Evolutionary conservation across 345 rosid species (phyloP), one percentile per base, ranked within the genome.

Genomic region (Lenwebbia sp.): DNA sequence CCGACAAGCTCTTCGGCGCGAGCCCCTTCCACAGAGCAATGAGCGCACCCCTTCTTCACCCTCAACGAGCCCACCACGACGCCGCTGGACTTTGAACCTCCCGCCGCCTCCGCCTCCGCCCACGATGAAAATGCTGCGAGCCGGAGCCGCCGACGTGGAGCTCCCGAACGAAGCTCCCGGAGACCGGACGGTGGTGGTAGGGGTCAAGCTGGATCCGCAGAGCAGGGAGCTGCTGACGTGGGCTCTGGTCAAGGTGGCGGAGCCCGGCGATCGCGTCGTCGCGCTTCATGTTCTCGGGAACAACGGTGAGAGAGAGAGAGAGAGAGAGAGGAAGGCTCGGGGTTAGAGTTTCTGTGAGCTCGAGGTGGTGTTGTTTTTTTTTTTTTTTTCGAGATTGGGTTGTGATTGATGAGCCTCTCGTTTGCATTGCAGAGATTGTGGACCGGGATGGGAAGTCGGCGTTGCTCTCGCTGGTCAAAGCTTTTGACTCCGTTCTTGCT

Each of bases 151-250:
- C 33, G 89, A 86, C 75, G 89, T 41, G 54, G 89, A 62, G 84
- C 90, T 83, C 49, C 87, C 89, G 13, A 86, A 57, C 85, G 85
- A 11, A 17, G 87, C 85, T 88, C 89, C 88, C 87, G 90, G 87
- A 58, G 90, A 87, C 82, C 92, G 89, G 82, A 94, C 94, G 85
- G 93, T 97, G 89, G 93, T 96, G 76, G 99, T 97, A 53, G 99
- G 98, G 21, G 92, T 97, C 86, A 96, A 94, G 89, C 86, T 96
- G 54, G 98, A 97, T 85, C 92, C 90, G 5, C 91, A 89, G 84
- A 94, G 99, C 84, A 92, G 94, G 85, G 99, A 96, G 90, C 87
- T 96, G 89, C 90, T 97, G 40, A 95, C 99, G 41, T 97, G 99
- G 99, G 91, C 98, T 83, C 87, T 97, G 58, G 96, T 97, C 87